Conservation (phyloP, 148 eudicot genomes). For the Linanthus parryae region DNA sequence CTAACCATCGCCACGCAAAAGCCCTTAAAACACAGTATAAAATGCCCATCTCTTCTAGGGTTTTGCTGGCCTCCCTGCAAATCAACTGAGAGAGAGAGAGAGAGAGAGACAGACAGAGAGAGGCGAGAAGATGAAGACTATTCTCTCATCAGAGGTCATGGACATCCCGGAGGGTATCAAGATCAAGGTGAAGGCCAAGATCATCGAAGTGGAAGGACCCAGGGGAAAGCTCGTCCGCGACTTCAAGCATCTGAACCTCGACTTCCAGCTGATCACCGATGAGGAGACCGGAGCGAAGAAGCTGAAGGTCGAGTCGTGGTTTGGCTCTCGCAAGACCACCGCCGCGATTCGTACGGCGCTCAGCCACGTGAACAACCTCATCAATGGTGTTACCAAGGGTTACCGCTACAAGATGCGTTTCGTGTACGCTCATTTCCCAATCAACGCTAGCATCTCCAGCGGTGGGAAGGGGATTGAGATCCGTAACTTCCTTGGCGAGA, state of each 20-base stretch:
- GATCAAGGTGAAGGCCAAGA: slow-evolving; percentile 46
- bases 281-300: slow-evolving; percentile 32
- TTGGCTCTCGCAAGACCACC: slow-evolving; percentile 46
- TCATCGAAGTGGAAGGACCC: slow-evolving; percentile 48
- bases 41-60: too few species aligned
- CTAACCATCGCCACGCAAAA: too few species aligned
- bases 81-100: slow-evolving; percentile 3
- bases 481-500: slow-evolving; percentile 66
- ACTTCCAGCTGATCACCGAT: slow-evolving; percentile 39
- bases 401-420: slow-evolving; percentile 66
- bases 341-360: slow-evolving; percentile 63
- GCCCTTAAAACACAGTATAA: too few species aligned
- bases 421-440: slow-evolving; percentile 71
- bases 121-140: slow-evolving; percentile 47
- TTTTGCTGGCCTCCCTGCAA: neutral
- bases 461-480: slow-evolving; percentile 41
- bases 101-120: slow-evolving; percentile 7
- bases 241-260: slow-evolving; percentile 67
- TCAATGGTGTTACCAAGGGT: slow-evolving; percentile 44
- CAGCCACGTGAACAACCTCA: slow-evolving; percentile 43
- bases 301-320: slow-evolving; percentile 60
- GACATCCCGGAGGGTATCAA: slow-evolving; percentile 58
- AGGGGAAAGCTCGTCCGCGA: slow-evolving; percentile 42
- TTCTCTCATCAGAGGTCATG: slow-evolving; percentile 49
- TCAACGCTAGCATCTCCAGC: slow-evolving; percentile 48